Percentiles rank a stretch among this genome's conserved stretches.
Conservation (phyloP, 805 yeast genomes). For the Scheffersomyces stipitis region DNA sequence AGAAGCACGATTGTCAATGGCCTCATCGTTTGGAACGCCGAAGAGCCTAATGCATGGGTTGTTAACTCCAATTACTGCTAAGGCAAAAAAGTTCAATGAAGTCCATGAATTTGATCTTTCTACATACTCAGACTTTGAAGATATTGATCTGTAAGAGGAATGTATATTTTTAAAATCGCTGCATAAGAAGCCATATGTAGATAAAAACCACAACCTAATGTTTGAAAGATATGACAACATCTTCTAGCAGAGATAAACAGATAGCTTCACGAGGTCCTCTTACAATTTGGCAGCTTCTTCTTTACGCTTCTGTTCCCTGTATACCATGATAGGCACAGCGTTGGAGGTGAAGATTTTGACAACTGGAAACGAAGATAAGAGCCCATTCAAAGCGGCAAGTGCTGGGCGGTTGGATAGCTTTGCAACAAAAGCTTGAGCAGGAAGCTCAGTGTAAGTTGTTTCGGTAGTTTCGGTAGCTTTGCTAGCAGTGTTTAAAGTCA, state of each 20-base stretch:
- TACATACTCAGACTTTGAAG: slow-evolving; percentile 16
- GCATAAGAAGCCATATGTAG: too few relatives aligned
- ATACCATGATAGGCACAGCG: slow-evolving; percentile 57
- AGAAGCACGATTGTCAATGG: not conserved
- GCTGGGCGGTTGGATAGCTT: slow-evolving; percentile 53
- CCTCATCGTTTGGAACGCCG: not conserved
- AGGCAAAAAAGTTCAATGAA: slow-evolving; percentile 4
- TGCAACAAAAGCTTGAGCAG: slow-evolving; percentile 52
- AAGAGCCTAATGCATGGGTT: not conserved
- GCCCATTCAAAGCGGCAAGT: slow-evolving; percentile 56
- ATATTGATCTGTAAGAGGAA: slow-evolving; percentile 8
- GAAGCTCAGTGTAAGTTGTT: slow-evolving; percentile 15
- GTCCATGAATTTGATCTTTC: slow-evolving; percentile 14
- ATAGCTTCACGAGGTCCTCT: too few relatives aligned
- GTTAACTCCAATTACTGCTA: not conserved
- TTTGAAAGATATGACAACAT: too few relatives aligned
- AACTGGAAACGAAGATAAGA: slow-evolving; percentile 58
- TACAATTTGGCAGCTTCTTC: slow-evolving; percentile 1
- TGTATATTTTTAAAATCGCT: too few relatives aligned
- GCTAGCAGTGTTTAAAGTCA: too few relatives aligned
- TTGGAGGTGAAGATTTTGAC: slow-evolving; percentile 59
- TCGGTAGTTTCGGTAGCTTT: not conserved
- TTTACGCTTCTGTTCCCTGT: slow-evolving; percentile 30
- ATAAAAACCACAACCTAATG: too few relatives aligned
- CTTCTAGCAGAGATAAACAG: too few relatives aligned